Evolutionary conservation across 257 asterid genomes (phyloP), one percentile per base, ranked within the genome.

Genomic region (Nemophila menziesii): DNA sequence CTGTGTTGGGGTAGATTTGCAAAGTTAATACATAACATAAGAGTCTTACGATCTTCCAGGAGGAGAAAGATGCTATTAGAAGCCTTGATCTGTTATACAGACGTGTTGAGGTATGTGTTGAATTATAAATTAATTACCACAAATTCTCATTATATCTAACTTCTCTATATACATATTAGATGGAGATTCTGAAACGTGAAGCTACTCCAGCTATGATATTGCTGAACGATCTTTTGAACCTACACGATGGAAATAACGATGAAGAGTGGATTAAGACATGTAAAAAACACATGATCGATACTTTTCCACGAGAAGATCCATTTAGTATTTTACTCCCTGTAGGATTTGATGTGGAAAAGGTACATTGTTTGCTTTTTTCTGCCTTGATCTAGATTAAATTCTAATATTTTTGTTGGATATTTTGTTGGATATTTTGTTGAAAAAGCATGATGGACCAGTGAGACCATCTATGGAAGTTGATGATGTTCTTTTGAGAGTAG

Each of bases 1-100:
- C n/a, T n/a, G n/a, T n/a, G n/a, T n/a, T n/a, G n/a, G n/a, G n/a
- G n/a, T n/a, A n/a, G n/a, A n/a, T n/a, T n/a, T n/a, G n/a, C n/a
- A n/a, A n/a, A n/a, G 40, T 15, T 5, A 3, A n/a, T n/a, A n/a
- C n/a, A n/a, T n/a, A n/a, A n/a, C n/a, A n/a, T n/a, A n/a, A n/a
- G n/a, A n/a, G 4, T 33, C 39, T 13, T 39, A 20, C 39, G 12
- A 3, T 47, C 36, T 33, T 49, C 22, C 86, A 89, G 98, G 98
- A 84, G 36, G 98, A 89, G 58, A 84, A 80, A 60, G 98, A 89
- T 65, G 98, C 92, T 22, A 24, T 89, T 55, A 71, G 98, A 70
- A 84, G 95, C 53, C 98, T 89, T 46, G 93, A 84, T 70, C 95
- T 89, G 67, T 64, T 89, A 73, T 89, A 84, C 79, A 68, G 94